Base-by-base conservation (phyloP, 148 eudicot species). In the Camellia sinensis region DNA sequence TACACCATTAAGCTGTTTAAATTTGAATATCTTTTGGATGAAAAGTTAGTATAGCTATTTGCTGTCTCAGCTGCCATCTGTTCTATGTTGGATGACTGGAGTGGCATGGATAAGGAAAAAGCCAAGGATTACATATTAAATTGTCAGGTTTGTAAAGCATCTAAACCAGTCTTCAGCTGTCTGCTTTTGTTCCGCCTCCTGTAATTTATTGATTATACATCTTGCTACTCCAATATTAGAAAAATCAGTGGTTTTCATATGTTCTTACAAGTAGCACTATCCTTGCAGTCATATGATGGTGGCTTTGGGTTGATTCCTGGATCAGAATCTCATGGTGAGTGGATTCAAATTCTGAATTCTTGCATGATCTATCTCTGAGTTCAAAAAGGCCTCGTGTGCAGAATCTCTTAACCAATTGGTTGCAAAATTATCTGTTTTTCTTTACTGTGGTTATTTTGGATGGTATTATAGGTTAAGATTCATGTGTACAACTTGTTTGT, bases 231-330 rank as follows among this genome's bases (percentile, higher is more conserved):
- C 37, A 29, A 29, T 29, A 29, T 29, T 29, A 29, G 37, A 29
- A 0, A 14, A 41, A 46, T 14, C 1, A 37, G 17, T 52, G 22
- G 37, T 10, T 81, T 17, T 67, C 56, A 4, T 70, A 44, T 69
- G 54, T 72, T 53, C 80, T 81, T 57, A 46, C 15, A 22, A 78
- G 40, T 76, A 67, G 40, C 73, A 7, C 68, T 53, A 29, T 76
- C 75, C 43, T 81, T 87, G 89, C 94, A 95, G 99, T 95, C 99
- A 48, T 95, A 91, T 89, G 99, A 95, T 76, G 99, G 99, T 78
- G 99, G 99, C 80, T 95, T 95, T 84, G 99, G 99, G 67, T 80
- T 95, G 83, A 86, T 87, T 82, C 99, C 99, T 84, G 93, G 97
- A 74, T 85, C 94, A 78, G 99, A 95, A 86, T 93, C 99, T 79